These are phyloP conservation scores for Trebouxia sp. DNA, from an alignment of 139 green algal species.

Conservation along the genomic window DNA sequence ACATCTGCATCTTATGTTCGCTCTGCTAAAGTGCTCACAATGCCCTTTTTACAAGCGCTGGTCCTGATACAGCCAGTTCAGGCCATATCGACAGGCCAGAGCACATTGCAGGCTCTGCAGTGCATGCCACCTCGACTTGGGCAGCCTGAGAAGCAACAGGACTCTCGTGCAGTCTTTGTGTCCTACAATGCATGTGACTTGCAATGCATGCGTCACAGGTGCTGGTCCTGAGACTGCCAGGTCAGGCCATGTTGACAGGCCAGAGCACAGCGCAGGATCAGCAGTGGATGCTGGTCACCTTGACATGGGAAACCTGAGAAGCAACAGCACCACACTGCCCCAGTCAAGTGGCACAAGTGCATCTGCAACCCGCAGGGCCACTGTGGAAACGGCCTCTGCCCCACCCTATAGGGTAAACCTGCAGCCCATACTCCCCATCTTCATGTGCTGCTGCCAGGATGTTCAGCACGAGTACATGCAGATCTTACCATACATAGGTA, in stretches of 20 bases:
- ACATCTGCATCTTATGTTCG: too few relatives aligned
- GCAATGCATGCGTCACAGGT: not conserved
- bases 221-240: not conserved
- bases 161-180: too few relatives aligned
- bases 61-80: not conserved
- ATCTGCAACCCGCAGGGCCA: not conserved
- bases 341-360: not conserved
- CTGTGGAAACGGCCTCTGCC: not conserved
- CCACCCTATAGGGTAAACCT: not conserved
- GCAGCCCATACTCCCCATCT: too few relatives aligned
- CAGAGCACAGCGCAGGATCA: conserved; percentile 3
- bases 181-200: not conserved
- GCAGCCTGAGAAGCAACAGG: conserved; percentile 3
- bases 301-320: not conserved
- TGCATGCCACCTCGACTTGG: conserved; percentile 13
- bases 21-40: too few relatives aligned
- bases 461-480: not conserved
- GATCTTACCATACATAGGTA: too few relatives aligned
- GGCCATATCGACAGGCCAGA: not conserved
- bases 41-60: not conserved
- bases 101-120: not conserved
- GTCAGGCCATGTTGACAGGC: not conserved
- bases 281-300: conserved; percentile 17
- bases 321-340: conserved; percentile 12
- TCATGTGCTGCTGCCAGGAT: too few relatives aligned